These are phyloP conservation scores for Fusarium graminum DNA, from an alignment of 2,329 filamentous ascomycete species.

Conservation along the genomic window DNA sequence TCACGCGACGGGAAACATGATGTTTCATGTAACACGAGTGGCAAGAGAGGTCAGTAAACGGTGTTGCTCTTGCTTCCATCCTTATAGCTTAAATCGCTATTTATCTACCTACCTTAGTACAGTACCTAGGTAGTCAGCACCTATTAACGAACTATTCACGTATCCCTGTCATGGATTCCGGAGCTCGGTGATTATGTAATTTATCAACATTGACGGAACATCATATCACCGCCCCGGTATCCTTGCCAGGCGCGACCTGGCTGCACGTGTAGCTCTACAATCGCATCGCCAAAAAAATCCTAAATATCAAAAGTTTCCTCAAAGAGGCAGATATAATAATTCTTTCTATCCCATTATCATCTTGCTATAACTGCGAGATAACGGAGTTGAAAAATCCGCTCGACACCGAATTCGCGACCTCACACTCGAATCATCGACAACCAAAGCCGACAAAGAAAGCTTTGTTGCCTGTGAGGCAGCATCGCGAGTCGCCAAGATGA, in stretches of 20 bases:
- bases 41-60: background rate
- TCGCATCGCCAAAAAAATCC: constrained; percentile 48
- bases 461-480: constrained; percentile 48
- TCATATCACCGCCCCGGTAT: constrained; percentile 27
- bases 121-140: too few relatives aligned
- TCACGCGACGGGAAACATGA: background rate
- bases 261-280: constrained; percentile 48
- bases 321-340: constrained; percentile 25
- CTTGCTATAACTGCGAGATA: constrained; percentile 9
- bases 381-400: background rate
- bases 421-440: constrained; percentile 21
- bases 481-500: constrained; percentile 64
- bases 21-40: too few relatives aligned
- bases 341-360: constrained; percentile 26
- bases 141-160: background rate
- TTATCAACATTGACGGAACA: constrained; percentile 22
- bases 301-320: constrained; percentile 34
- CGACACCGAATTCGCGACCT: constrained; percentile 7
- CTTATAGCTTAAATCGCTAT: background rate
- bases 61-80: background rate
- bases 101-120: too few relatives aligned
- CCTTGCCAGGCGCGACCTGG: constrained; percentile 48
- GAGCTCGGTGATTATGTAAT: constrained; percentile 16
- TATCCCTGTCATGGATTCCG: background rate
- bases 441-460: constrained; percentile 33